Base-by-base conservation (phyloP, 2,329 filamentous ascomycete species). In the Cercospora sp. region DNA sequence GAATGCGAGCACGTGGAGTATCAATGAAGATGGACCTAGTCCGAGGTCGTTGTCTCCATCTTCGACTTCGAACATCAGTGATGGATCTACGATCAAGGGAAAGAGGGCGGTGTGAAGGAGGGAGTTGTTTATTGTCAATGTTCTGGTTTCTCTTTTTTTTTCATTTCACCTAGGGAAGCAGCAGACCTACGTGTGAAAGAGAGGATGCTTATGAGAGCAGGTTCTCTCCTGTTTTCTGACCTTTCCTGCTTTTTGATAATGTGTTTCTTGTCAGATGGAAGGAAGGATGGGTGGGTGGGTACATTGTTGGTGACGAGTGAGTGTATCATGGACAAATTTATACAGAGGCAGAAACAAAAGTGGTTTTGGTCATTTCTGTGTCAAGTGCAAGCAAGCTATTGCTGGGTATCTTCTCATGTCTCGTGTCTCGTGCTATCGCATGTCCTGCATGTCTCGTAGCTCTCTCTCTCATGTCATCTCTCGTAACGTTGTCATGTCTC, bases 321-420 rank as follows among this genome's bases (percentile, higher is more conserved):
- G 23, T 28, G 23, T 23, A n/a, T 28, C 13, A 28, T 55, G 48
- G 23, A 55, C 48, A 55, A n/a, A 26, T 55, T 55, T 30, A 55
- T 55, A 55, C 23, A 55, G 23, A n/a, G 48, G 48, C 23, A n/a
- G 48, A 55, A 55, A 55, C 48, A 55, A 55, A 55, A 55, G 48
- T 28, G 9, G 20, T n/a, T 28, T 26, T 28, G 36, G 28, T 55
- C 48, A 6, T n/a, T 28, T 55, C 13, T 55, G 10, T 53, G 3
- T 53, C 5, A 6, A 55, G 7, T 55, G 48, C 48, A 51, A 51
- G 48, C 48, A 51, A 51, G 18, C 45, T 51, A 51, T 10, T 20
- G 12, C 45, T 51, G 18, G 45, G 20, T 51, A 23, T 51, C 36
- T 42, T 42, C 3, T 57, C 53, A 31, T 30, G 53, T 9, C 55